These are phyloP conservation scores for Ustilago nuda DNA, from an alignment of 1,284 basidiomycete species.

Conservation along the genomic window DNA sequence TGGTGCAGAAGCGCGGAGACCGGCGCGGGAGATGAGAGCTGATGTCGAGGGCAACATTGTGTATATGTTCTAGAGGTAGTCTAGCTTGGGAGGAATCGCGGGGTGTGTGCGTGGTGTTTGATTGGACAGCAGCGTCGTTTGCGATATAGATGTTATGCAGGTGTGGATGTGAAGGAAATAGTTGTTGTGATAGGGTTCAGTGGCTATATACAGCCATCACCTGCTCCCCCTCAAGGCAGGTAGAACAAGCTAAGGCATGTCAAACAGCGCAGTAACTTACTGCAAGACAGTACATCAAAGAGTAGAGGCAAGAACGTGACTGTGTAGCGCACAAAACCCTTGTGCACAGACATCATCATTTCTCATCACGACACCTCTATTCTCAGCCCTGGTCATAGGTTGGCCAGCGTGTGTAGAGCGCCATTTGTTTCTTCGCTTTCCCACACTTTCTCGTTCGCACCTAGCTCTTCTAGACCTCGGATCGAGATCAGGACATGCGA, in stretches of 20 bases:
- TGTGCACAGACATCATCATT: conserved; percentile 5
- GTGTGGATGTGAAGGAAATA: background rate
- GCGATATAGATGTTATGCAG: background rate
- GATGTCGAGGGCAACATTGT: conserved; percentile 29
- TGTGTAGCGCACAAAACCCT: conserved; percentile 1
- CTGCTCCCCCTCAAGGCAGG: background rate
- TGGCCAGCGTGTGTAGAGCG: background rate
- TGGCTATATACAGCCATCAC: conserved; percentile 5
- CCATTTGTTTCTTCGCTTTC: background rate
- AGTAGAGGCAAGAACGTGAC: background rate
- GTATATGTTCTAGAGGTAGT: conserved; percentile 5
- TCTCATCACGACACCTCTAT: background rate
- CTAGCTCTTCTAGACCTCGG: background rate
- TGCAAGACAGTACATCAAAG: no score
- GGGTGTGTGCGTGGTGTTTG: background rate
- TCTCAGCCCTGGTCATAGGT: background rate
- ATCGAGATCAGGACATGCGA: conserved; percentile 16
- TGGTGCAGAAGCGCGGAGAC: conserved; percentile 5
- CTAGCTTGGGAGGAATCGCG: background rate
- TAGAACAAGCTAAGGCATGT: background rate
- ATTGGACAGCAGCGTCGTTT: background rate
- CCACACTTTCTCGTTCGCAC: background rate
- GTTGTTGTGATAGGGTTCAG: background rate
- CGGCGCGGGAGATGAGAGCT: conserved; percentile 13
- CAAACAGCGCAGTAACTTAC: background rate